Percentiles rank a stretch among this genome's conserved stretches.
phyloP scores from a whole-genome alignment of 23 red algal species.

The Rhodosorus marinus region DNA sequence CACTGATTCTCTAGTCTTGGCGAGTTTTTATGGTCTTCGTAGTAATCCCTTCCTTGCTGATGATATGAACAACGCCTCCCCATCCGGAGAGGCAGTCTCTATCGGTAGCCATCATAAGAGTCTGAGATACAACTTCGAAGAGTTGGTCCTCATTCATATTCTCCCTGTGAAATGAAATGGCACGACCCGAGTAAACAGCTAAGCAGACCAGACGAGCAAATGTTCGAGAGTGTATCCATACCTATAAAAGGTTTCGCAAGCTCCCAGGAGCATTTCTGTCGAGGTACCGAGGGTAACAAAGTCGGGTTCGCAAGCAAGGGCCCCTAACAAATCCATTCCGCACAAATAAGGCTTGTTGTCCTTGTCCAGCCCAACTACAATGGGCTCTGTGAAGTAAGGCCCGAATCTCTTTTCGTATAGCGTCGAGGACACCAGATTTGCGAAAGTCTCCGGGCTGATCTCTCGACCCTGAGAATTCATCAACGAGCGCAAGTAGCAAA shows the following conservation, averaged over 20 bases:
- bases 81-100: constrained; percentile 96
- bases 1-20: constrained; percentile 47
- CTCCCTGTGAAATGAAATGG: no score
- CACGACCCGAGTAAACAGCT: no score
- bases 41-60: constrained; percentile 62
- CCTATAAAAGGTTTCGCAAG: constrained; percentile 98
- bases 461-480: no score
- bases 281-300: constrained; percentile 86
- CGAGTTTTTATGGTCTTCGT: constrained; percentile 59
- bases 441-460: constrained; percentile 69
- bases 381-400: constrained; percentile 91
- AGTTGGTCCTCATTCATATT: constrained; percentile 64
- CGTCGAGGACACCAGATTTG: constrained; percentile 66
- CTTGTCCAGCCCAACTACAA: constrained; percentile 77
- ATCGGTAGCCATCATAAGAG: constrained; percentile 66
- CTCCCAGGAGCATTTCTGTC: constrained; percentile 85
- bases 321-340: constrained; percentile 82
- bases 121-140: constrained; percentile 83
- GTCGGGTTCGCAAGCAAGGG: constrained; percentile 45
- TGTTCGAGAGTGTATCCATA: no score
- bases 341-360: constrained; percentile 84
- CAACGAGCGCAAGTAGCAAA: no score
- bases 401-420: constrained; percentile 86
- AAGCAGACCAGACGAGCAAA: no score
- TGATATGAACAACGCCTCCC: constrained; percentile 80